A percentile compares a stretch with the other conserved stretches of the same genome.
phyloP scores from a whole-genome alignment of 2,329 filamentous ascomycete genomes.

The Paraconiothyrium brasiliense region DNA sequence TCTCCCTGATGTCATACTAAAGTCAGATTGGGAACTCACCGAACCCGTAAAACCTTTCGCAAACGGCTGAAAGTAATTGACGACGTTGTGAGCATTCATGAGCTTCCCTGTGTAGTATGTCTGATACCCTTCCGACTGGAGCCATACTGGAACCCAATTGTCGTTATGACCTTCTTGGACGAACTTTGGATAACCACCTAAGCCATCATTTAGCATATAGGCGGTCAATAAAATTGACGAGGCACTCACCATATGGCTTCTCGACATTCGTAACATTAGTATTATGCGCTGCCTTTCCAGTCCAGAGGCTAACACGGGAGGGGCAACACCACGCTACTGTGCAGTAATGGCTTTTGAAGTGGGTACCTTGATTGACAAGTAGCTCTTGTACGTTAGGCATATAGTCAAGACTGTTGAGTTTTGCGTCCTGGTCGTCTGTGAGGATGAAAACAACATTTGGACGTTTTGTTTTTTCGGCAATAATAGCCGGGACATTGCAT shows the following conservation, averaged over 20 bases:
- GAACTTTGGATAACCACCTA: constrained; percentile 73
- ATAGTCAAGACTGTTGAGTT: constrained; percentile 63
- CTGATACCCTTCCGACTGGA: constrained; percentile 73
- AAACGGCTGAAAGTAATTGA: constrained; percentile 69
- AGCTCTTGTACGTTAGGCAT: constrained; percentile 66
- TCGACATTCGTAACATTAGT: constrained; percentile 71
- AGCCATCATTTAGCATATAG: constrained; percentile 14
- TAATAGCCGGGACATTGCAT: not conserved
- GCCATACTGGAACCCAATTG: constrained; percentile 74
- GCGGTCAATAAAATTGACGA: constrained; percentile 23
- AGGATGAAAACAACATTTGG: constrained; percentile 71
- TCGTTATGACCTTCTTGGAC: constrained; percentile 71
- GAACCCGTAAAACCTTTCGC: constrained; percentile 68
- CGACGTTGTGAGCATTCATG: constrained; percentile 70
- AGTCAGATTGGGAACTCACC: constrained; percentile 28
- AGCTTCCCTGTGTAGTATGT: constrained; percentile 80
- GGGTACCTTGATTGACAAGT: constrained; percentile 65
- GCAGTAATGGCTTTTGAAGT: constrained; percentile 69
- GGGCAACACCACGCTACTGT: constrained; percentile 74
- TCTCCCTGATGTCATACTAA: not conserved
- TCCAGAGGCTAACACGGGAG: constrained; percentile 70
- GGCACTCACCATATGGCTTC: constrained; percentile 58
- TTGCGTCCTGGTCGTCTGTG: constrained; percentile 71
- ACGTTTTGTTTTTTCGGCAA: not conserved
- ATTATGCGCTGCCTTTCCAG: constrained; percentile 72